These are phyloP conservation scores for Gossypium ekmanianum DNA, from an alignment of 345 rosid species.

Conservation along the genomic window DNA sequence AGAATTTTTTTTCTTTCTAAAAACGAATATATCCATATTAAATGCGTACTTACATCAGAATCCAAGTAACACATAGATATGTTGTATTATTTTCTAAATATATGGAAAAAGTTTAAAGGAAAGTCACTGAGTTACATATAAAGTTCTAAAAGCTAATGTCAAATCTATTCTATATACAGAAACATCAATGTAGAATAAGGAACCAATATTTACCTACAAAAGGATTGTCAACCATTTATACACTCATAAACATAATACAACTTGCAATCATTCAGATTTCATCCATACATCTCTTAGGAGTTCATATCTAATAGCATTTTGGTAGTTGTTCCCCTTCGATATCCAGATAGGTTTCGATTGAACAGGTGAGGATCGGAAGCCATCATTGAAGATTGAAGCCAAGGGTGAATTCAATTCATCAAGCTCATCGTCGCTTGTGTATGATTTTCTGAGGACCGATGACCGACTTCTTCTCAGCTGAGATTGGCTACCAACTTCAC, in stretches of 20 bases:
- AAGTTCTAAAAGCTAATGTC: not conserved
- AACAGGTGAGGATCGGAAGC: constrained; percentile 27
- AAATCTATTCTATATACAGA: constrained; percentile 1
- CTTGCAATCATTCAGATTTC: constrained; percentile 37
- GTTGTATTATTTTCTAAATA: not conserved
- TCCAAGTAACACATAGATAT: too few species aligned
- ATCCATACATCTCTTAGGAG: constrained; percentile 80
- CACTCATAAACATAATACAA: not conserved
- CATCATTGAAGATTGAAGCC: constrained; percentile 32
- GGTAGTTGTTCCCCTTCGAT: constrained; percentile 35
- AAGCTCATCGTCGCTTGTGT: constrained; percentile 87
- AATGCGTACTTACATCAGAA: too few species aligned
- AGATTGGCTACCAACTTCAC: constrained; percentile 38
- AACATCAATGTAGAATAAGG: not conserved
- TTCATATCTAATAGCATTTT: constrained; percentile 49
- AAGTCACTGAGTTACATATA: not conserved
- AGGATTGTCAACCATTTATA: constrained; percentile 10
- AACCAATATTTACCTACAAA: constrained; percentile 18
- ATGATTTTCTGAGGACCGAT: constrained; percentile 59
- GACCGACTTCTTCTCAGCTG: constrained; percentile 60
- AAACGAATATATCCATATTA: too few species aligned
- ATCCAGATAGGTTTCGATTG: constrained; percentile 30
- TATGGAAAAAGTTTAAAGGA: not conserved
- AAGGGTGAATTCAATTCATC: constrained; percentile 53
- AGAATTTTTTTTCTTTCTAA: too few species aligned